Conservation (phyloP, 2,329 filamentous ascomycete species). For the Chrysoporthe austroafricana region DNA sequence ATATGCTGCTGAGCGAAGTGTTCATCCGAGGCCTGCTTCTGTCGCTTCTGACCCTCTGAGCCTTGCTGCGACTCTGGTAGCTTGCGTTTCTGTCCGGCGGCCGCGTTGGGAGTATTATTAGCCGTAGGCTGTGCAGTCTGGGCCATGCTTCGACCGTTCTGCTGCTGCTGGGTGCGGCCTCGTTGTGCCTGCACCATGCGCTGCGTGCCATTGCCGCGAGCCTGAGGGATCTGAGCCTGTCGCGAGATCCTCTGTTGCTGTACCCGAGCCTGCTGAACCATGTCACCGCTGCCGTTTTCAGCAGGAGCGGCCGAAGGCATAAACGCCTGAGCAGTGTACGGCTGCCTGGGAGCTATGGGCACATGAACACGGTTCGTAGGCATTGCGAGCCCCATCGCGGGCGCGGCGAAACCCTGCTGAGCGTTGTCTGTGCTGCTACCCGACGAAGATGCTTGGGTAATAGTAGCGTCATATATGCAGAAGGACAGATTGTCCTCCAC, state of each 20-base stretch:
- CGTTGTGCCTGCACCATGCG: not conserved
- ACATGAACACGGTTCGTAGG: not conserved
- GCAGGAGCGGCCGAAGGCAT: not conserved
- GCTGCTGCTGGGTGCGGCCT: not conserved
- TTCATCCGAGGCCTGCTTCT: not conserved
- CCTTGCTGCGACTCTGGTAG: not conserved
- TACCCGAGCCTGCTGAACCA: not conserved
- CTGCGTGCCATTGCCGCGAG: not conserved
- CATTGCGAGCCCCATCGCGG: no score
- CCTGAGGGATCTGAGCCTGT: not conserved
- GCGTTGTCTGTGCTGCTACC: not conserved
- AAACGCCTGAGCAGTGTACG: not conserved
- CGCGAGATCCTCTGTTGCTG: not conserved
- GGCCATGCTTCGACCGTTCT: not conserved
- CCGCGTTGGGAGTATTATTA: not conserved
- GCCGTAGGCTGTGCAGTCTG: not conserved
- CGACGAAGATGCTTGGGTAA: not conserved
- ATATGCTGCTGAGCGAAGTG: not conserved
- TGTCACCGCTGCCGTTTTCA: not conserved
- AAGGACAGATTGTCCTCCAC: not conserved
- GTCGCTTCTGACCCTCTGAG: not conserved
- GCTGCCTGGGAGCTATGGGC: not conserved
- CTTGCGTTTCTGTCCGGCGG: not conserved
- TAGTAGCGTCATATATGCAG: not conserved
- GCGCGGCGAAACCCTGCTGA: not conserved